Percentiles rank a stretch among this genome's conserved stretches.
These are phyloP conservation scores for Calonectria honghensis DNA, from an alignment of 2,329 filamentous ascomycete species.

Conservation along the genomic window DNA sequence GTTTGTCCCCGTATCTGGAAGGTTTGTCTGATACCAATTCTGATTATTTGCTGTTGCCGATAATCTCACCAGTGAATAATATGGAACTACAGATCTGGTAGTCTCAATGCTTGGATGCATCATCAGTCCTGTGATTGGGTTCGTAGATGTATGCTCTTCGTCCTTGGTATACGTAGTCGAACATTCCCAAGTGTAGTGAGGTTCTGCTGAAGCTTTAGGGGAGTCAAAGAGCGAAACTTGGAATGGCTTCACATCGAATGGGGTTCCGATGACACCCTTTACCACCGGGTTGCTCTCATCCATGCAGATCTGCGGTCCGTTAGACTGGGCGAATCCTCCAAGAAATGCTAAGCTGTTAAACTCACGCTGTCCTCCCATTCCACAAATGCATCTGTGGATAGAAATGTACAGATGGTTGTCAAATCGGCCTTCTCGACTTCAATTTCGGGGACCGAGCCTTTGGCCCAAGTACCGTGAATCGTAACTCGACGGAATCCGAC, in stretches of 20 bases:
- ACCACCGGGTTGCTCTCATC: constrained; percentile 62
- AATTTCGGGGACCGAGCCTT: constrained; percentile 61
- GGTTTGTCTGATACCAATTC: constrained; percentile 73
- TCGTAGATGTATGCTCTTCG: constrained; percentile 58
- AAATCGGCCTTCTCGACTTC: constrained; percentile 64
- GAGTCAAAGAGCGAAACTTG: constrained; percentile 65
- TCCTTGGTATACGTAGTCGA: constrained; percentile 66
- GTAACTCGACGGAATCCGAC: constrained; percentile 73
- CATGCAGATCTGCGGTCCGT: constrained; percentile 64
- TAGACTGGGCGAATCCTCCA: constrained; percentile 14
- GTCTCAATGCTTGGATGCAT: constrained; percentile 60
- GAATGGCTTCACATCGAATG: constrained; percentile 70
- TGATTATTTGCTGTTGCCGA: constrained; percentile 71
- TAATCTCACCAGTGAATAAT: constrained; percentile 72
- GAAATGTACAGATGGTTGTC: constrained; percentile 69
- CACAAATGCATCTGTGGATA: constrained; percentile 72
- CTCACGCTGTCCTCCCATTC: constrained; percentile 73
- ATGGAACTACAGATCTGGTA: constrained; percentile 59
- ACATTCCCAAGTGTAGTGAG: constrained; percentile 67
- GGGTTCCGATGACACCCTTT: constrained; percentile 73
- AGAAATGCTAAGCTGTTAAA: constrained; percentile 37
- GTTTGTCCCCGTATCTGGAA: constrained; percentile 53
- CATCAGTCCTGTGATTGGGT: constrained; percentile 63
- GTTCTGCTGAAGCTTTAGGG: constrained; percentile 46
- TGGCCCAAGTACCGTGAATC: constrained; percentile 60